These are phyloP conservation scores for Hymenoscyphus scutula DNA, from an alignment of 2,329 filamentous ascomycete genomes.

Conservation along the genomic window DNA sequence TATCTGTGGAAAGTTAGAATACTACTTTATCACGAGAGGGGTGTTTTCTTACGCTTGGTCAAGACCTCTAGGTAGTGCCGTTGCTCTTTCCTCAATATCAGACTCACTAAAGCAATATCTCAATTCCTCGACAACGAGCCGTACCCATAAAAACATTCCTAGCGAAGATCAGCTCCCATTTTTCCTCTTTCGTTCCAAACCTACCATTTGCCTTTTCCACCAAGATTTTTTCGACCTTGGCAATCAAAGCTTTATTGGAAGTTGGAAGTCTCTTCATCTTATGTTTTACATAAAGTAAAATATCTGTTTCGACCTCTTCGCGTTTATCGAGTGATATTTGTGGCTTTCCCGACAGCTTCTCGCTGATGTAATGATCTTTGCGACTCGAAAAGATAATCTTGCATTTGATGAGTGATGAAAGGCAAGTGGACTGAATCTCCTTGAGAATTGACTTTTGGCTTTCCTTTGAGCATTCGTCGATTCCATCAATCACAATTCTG, in stretches of 20 bases:
- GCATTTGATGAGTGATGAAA: background rate
- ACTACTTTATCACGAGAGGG: slow-evolving; percentile 28
- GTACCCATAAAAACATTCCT: slow-evolving; percentile 23
- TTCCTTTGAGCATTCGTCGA: slow-evolving; percentile 17
- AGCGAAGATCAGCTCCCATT: background rate
- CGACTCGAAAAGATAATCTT: slow-evolving; percentile 18
- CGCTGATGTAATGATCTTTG: slow-evolving; percentile 14
- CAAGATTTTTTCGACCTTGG: slow-evolving; percentile 12
- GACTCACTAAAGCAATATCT: slow-evolving; percentile 15
- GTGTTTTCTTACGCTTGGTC: slow-evolving; percentile 13
- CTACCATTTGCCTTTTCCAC: slow-evolving; percentile 19
- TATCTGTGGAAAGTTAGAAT: slow-evolving; percentile 8
- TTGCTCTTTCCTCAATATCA: slow-evolving; percentile 8
- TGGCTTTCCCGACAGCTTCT: slow-evolving; percentile 12
- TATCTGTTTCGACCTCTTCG: slow-evolving; percentile 14
- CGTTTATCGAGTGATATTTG: slow-evolving; percentile 13
- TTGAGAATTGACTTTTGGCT: slow-evolving; percentile 17
- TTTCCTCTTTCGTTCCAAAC: background rate
- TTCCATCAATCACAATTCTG: slow-evolving; percentile 18
- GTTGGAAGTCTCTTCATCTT: slow-evolving; percentile 13
- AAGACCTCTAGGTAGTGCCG: slow-evolving; percentile 16
- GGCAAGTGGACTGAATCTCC: slow-evolving; percentile 13
- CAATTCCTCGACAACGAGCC: slow-evolving; percentile 14
- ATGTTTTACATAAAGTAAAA: slow-evolving; percentile 12
- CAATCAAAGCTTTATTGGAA: slow-evolving; percentile 11